These are phyloP conservation scores for Wakefieldia striispora DNA, from an alignment of 768 basidiomycete genomes.

Conservation along the genomic window DNA sequence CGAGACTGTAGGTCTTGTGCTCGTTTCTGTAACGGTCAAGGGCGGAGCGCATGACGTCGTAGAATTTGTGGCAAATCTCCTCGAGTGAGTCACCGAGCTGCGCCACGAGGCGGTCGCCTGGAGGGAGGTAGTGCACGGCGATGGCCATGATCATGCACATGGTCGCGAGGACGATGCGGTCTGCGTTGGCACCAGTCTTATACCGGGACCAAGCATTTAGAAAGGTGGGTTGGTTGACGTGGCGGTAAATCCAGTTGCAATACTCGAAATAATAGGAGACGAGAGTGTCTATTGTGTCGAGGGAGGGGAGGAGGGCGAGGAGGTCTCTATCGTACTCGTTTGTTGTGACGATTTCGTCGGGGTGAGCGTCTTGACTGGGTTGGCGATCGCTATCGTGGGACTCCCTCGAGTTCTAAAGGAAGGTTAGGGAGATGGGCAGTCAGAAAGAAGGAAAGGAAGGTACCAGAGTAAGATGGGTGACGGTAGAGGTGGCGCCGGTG, in stretches of 20 bases:
- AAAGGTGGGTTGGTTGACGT: slow-evolving; percentile 66
- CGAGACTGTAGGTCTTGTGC: slow-evolving; percentile 59
- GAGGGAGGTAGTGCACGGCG: slow-evolving; percentile 68
- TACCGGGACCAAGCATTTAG: slow-evolving; percentile 67
- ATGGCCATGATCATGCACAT: slow-evolving; percentile 75
- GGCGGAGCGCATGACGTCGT: slow-evolving; percentile 63
- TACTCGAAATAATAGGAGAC: slow-evolving; percentile 79
- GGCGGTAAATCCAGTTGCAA: slow-evolving; percentile 85
- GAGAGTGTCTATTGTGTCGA: slow-evolving; percentile 70
- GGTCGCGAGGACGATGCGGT: slow-evolving; percentile 68
- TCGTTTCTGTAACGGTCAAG: slow-evolving; percentile 62
- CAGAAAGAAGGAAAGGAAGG: slow-evolving; percentile 13
- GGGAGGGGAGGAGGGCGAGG: slow-evolving; percentile 58
- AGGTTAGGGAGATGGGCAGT: slow-evolving; percentile 10
- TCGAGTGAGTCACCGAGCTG: slow-evolving; percentile 50
- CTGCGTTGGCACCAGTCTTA: slow-evolving; percentile 62
- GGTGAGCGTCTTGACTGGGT: slow-evolving; percentile 45
- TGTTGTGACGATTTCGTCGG: slow-evolving; percentile 41
- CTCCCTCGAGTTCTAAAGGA: slow-evolving; percentile 40
- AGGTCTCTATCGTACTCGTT: slow-evolving; percentile 73
- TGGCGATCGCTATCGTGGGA: slow-evolving; percentile 55
- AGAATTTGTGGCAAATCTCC: slow-evolving; percentile 64
- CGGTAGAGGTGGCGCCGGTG: slow-evolving; percentile 75
- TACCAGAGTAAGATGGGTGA: slow-evolving; percentile 66
- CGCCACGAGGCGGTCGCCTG: slow-evolving; percentile 59